These are phyloP conservation scores for Triadica sebifera DNA, from an alignment of 345 rosid species.

Conservation along the genomic window DNA sequence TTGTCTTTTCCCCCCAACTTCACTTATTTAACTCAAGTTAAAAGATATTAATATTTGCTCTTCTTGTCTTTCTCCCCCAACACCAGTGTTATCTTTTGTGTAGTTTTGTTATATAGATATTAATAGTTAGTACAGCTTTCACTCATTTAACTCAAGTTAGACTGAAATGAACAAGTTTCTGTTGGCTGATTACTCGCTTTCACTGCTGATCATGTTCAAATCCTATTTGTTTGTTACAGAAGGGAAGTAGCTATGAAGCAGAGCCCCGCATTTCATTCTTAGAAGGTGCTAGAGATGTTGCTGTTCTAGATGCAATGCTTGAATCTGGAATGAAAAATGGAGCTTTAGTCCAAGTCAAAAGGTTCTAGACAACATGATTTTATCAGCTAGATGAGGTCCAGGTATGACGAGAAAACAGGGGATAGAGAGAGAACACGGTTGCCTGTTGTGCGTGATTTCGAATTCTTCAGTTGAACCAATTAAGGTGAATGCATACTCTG, in stretches of 20 bases:
- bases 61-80: background rate
- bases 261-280: constrained; percentile 68
- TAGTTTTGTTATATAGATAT: background rate
- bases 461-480: background rate
- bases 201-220: background rate
- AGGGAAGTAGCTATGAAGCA: constrained; percentile 42
- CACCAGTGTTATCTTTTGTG: background rate
- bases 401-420: background rate
- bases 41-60: background rate
- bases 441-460: background rate
- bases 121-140: background rate
- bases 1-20: background rate
- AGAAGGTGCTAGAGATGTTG: constrained; percentile 94
- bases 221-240: constrained; percentile 38
- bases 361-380: constrained; percentile 34
- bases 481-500: background rate
- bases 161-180: background rate
- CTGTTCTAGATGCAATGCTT: constrained; percentile 88
- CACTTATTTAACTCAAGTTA: no score
- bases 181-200: background rate
- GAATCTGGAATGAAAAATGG: constrained; percentile 76
- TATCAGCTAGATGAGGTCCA: background rate
- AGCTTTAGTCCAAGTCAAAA: constrained; percentile 53
- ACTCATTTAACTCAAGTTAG: no score
- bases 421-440: background rate